Evolutionary conservation across 257 asterid species (phyloP).

Genomic region (Solanum neorickii): DNA sequence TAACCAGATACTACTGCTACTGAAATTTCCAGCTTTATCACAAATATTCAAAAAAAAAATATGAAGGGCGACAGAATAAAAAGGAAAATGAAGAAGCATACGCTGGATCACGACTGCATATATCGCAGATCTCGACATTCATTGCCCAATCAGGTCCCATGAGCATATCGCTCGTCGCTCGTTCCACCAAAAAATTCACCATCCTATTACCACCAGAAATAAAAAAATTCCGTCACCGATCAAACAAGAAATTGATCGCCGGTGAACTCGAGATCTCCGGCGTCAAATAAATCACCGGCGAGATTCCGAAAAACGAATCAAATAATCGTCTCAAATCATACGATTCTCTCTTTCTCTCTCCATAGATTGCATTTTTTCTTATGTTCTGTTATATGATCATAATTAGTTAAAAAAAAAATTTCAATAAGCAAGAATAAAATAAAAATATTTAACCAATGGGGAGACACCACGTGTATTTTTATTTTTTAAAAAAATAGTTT

Average conservation of each 20-base stretch:
- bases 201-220: background rate
- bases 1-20: background rate
- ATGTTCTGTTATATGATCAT: background rate
- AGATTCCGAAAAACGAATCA: background rate
- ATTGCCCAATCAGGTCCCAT: constrained; percentile 46
- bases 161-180: constrained; percentile 40
- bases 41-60: background rate
- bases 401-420: background rate
- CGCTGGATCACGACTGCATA: constrained; percentile 36
- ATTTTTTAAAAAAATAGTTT: too few species aligned
- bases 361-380: background rate
- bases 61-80: background rate
- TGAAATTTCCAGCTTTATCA: background rate
- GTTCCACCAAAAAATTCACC: constrained; percentile 35
- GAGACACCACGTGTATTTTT: background rate
- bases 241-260: background rate
- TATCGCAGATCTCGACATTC: constrained; percentile 35
- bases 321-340: background rate
- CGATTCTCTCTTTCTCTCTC: background rate
- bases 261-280: background rate
- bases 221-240: background rate
- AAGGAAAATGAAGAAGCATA: background rate
- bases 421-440: background rate
- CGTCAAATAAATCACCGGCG: background rate
- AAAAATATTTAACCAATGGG: background rate